Evolutionary conservation across 2,329 filamentous ascomycete genomes (phyloP), one percentile per base, ranked within the genome.

Genomic region (Ampelomyces quisqualis): DNA sequence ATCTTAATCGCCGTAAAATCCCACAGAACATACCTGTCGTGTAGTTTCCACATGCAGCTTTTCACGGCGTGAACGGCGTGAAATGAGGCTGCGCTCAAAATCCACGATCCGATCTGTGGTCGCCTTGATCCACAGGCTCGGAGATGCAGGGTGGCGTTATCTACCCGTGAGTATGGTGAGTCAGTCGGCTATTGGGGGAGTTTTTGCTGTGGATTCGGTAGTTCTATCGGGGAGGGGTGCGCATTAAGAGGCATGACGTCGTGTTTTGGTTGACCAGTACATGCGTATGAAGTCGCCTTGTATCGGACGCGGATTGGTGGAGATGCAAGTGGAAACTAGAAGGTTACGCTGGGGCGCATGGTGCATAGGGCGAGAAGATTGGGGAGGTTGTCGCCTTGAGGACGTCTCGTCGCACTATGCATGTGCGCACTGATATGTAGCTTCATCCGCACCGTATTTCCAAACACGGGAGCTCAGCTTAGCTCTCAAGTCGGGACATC

Each of bases 391-490:
- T 26, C 13, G 23, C 4, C 6, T 21, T 31, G 10, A 29, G 24
- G 20, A 14, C n/a, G 26, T 20, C 32, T 41, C 24, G 39, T 51
- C 36, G 41, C 42, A 28, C n/a, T 44, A 45, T 46, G 45, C 45
- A 48, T 8, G 37, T 34, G 42, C 37, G 27, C 36, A 27, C 23
- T 38, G 36, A 15, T 28, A 34, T 40, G 4, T 24, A 22, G 22
- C 38, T 34, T 26, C 9, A 15, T 6, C 33, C 2, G 15, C 13
- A 10, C n/a, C n/a, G n/a, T n/a, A n/a, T n/a, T n/a, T n/a, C n/a
- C n/a, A n/a, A n/a, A n/a, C n/a, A n/a, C n/a, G n/a, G n/a, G n/a
- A n/a, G n/a, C n/a, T n/a, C n/a, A n/a, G n/a, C n/a, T n/a, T n/a
- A n/a, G n/a, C n/a, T n/a, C n/a, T n/a, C n/a, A n/a, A n/a, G n/a